Evolutionary conservation across 305 asterid genomes (phyloP).

Genomic region (Fraxinus sp.): DNA sequence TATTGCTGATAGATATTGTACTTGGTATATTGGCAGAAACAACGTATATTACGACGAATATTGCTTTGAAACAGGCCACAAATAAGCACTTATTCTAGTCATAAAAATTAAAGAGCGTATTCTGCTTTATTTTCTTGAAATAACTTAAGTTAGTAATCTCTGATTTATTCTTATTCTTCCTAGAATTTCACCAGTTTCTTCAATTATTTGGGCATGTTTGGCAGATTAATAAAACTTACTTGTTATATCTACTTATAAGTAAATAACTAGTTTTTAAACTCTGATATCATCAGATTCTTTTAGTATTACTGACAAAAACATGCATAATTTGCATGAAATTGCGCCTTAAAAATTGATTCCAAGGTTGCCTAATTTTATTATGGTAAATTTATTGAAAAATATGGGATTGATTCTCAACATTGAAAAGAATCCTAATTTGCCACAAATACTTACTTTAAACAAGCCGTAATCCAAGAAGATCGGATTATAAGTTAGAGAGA

Average conservation of each 20-base stretch:
- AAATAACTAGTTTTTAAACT: not conserved
- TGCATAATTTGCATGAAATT: not conserved
- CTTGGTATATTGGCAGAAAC: not conserved
- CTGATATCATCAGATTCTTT: not conserved
- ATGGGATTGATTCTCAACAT: not conserved
- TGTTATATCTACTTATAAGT: not conserved
- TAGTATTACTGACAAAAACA: not conserved
- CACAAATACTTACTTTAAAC: not conserved
- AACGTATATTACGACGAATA: not conserved
- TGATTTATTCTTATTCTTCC: not conserved
- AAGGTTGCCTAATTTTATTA: not conserved
- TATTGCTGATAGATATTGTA: not conserved
- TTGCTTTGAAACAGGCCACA: not conserved
- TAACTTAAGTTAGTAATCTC: not conserved
- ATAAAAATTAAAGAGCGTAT: not conserved
- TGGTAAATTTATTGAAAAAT: not conserved
- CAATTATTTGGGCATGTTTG: not conserved
- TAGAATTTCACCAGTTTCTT: not conserved
- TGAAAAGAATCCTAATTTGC: slow-evolving; percentile 6
- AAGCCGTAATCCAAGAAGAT: slow-evolving; percentile 3
- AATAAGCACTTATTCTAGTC: not conserved
- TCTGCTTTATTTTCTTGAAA: not conserved
- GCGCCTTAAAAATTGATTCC: not conserved
- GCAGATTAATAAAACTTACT: not conserved
- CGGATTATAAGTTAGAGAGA: not conserved